Percentiles rank a stretch among this genome's conserved stretches.
Conservation (phyloP, 1,284 basidiomycete species). For the Trichosporon ovoides region DNA sequence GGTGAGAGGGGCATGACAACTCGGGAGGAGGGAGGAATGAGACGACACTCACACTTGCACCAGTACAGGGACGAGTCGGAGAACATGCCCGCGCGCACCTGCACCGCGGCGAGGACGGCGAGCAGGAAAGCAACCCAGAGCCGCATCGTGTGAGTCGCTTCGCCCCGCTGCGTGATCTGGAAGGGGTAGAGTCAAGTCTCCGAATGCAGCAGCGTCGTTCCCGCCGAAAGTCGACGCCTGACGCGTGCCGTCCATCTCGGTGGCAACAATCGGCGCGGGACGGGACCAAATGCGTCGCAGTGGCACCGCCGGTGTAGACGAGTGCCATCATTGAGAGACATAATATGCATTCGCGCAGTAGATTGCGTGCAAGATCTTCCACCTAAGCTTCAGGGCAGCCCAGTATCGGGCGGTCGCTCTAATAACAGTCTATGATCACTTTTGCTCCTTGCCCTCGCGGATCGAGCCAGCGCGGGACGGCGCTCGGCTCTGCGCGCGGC, state of each 20-base stretch:
- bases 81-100: conserved; percentile 25
- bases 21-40: too few species aligned
- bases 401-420: too few species aligned
- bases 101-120: not conserved
- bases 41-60: conserved; percentile 45
- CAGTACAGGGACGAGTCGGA: conserved; percentile 40
- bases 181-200: not conserved
- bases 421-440: not conserved
- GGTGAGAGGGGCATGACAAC: too few species aligned
- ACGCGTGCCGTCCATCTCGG: not conserved
- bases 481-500: not conserved
- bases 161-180: not conserved
- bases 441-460: not conserved
- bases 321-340: too few species aligned
- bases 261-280: not conserved
- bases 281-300: not conserved
- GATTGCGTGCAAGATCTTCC: too few species aligned
- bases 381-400: too few species aligned
- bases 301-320: not conserved
- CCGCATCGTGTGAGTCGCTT: not conserved
- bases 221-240: not conserved
- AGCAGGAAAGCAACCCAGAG: not conserved
- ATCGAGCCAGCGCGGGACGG: not conserved
- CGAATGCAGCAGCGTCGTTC: too few species aligned
- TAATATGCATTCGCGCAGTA: not conserved